Evolutionary conservation across 345 rosid species (phyloP).

Genomic region (Arabidopsis suecica): DNA sequence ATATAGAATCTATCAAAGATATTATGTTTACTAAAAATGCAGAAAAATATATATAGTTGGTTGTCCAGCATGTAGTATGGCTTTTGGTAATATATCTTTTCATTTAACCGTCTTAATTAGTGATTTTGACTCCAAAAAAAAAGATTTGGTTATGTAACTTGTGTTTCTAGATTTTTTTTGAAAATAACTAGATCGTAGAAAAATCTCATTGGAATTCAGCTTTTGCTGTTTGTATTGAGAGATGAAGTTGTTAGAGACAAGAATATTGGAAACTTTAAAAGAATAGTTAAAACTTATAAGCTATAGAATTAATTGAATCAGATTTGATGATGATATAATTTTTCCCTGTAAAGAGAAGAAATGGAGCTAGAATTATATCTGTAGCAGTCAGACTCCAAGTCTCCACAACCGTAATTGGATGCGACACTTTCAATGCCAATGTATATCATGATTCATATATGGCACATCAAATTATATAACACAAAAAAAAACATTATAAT

Average conservation of each 20-base stretch:
- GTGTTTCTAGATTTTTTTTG: background rate
- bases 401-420: constrained; percentile 7
- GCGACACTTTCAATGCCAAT: constrained; percentile 4
- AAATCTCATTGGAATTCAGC: background rate
- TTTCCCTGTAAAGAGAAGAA: background rate
- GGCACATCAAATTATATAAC: background rate
- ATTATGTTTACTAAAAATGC: no score
- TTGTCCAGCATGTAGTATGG: no score
- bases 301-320: background rate
- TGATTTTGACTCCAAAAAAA: background rate
- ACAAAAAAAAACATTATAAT: background rate
- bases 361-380: background rate
- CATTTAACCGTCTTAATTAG: background rate
- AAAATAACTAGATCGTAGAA: background rate
- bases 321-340: background rate
- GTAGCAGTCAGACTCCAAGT: background rate
- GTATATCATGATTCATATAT: background rate
- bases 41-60: background rate
- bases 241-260: background rate
- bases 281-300: no score
- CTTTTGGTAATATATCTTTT: background rate
- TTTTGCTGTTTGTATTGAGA: background rate
- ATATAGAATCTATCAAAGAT: no score
- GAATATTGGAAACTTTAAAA: no score
- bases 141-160: background rate